Conservation (phyloP, 2,329 filamentous ascomycete genomes). For the Remersonia thermophila region DNA sequence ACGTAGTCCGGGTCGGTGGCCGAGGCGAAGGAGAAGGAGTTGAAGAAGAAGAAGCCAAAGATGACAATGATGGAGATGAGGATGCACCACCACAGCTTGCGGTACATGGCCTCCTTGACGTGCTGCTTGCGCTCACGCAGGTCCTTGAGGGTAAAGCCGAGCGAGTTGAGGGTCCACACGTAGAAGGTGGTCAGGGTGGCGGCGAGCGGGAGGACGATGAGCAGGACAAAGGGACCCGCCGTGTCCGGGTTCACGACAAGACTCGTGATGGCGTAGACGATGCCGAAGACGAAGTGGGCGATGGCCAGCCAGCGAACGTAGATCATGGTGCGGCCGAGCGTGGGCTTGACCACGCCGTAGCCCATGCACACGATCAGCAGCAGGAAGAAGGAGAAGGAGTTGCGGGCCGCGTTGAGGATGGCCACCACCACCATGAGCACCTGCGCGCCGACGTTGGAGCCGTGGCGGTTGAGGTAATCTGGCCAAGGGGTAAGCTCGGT, state of each 20-base stretch:
- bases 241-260: conserved; percentile 80
- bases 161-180: conserved; percentile 93
- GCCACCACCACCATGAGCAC: conserved; percentile 84
- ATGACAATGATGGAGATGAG: conserved; percentile 85
- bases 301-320: conserved; percentile 84
- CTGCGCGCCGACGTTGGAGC: conserved; percentile 71
- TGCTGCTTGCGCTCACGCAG: conserved; percentile 89
- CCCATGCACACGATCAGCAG: conserved; percentile 98
- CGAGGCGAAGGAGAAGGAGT: conserved; percentile 88
- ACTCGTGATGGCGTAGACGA: conserved; percentile 85
- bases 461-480: conserved; percentile 89
- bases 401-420: conserved; percentile 81
- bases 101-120: conserved; percentile 91
- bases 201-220: conserved; percentile 85
- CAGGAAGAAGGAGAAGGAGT: conserved; percentile 97
- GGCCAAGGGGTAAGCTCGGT: too few relatives aligned
- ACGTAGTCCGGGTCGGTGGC: conserved; percentile 78
- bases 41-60: conserved; percentile 97
- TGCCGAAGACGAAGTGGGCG: conserved; percentile 86
- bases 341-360: conserved; percentile 93
- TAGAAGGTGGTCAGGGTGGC: conserved; percentile 93
- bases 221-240: conserved; percentile 79
- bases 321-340: conserved; percentile 84
- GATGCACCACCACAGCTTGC: conserved; percentile 97
- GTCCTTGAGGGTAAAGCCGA: conserved; percentile 92